Conservation (phyloP, 805 yeast species). For the Hanseniaspora pseudoguilliermondii region DNA sequence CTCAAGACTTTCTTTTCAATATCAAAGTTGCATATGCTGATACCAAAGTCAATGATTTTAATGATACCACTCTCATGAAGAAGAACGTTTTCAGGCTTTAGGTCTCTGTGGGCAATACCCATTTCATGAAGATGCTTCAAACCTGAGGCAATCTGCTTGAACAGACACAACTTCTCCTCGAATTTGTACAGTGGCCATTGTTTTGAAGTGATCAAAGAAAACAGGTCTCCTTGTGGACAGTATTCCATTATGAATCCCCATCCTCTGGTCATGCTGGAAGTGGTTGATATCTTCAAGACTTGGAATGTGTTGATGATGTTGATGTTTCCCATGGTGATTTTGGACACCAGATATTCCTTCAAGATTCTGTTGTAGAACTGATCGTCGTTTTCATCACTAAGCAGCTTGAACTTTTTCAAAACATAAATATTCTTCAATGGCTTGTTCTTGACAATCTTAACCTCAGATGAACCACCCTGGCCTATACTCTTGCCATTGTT, state of each 20-base stretch:
- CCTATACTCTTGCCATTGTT: constrained; percentile 40
- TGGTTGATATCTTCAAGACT: constrained; percentile 45
- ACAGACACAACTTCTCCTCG: constrained; percentile 48
- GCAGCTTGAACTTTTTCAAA: constrained; percentile 48
- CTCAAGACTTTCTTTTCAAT: constrained; percentile 42
- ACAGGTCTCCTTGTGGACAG: constrained; percentile 51
- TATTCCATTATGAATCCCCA: constrained; percentile 68
- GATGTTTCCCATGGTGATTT: constrained; percentile 38
- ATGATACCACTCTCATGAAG: constrained; percentile 48
- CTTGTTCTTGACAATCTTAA: constrained; percentile 32
- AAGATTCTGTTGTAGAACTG: constrained; percentile 53
- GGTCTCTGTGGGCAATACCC: constrained; percentile 60
- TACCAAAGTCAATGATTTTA: constrained; percentile 67
- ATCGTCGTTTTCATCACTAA: constrained; percentile 49
- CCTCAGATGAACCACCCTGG: constrained; percentile 61
- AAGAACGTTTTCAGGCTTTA: constrained; percentile 63
- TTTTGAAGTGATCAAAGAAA: constrained; percentile 39
- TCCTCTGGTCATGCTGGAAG: constrained; percentile 42
- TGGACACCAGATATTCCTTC: constrained; percentile 53
- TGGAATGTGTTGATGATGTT: constrained; percentile 49
- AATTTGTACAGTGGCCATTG: constrained; percentile 47
- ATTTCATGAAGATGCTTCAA: constrained; percentile 47
- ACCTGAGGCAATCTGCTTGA: constrained; percentile 56
- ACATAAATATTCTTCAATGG: constrained; percentile 40
- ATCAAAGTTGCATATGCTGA: constrained; percentile 32